phyloP scores from a whole-genome alignment of 352 stramenopile genomes.

The Phytophthora tentaculata region DNA sequence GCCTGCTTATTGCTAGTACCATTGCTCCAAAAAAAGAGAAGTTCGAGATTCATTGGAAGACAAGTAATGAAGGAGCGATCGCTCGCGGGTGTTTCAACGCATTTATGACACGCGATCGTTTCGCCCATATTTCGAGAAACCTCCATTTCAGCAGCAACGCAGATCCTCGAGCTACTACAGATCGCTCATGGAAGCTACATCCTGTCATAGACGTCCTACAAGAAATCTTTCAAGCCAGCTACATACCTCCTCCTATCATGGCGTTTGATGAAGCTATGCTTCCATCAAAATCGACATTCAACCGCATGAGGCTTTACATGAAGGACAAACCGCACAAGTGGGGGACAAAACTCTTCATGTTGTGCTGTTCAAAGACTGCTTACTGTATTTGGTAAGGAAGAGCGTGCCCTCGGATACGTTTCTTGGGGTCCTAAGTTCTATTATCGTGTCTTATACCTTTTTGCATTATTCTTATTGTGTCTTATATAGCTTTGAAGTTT shows the following conservation, averaged over 20 bases:
- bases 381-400: background rate
- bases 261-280: background rate
- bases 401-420: background rate
- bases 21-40: too few relatives aligned
- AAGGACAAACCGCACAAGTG: too few relatives aligned
- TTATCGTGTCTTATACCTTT: background rate
- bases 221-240: conserved; percentile 8
- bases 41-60: too few relatives aligned
- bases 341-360: too few relatives aligned
- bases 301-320: background rate
- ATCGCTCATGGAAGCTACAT: conserved; percentile 12
- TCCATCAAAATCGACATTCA: background rate
- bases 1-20: too few relatives aligned
- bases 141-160: conserved; percentile 22
- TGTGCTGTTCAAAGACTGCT: background rate
- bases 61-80: too few relatives aligned
- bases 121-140: conserved; percentile 15
- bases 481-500: background rate
- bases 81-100: too few relatives aligned
- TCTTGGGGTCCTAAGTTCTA: background rate
- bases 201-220: conserved; percentile 15
- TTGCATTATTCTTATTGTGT: background rate
- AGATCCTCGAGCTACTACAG: background rate
- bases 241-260: background rate
- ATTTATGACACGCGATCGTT: conserved; percentile 20